These are phyloP conservation scores for Lanmaoa rubissima DNA, from an alignment of 768 basidiomycete species.

Conservation along the genomic window DNA sequence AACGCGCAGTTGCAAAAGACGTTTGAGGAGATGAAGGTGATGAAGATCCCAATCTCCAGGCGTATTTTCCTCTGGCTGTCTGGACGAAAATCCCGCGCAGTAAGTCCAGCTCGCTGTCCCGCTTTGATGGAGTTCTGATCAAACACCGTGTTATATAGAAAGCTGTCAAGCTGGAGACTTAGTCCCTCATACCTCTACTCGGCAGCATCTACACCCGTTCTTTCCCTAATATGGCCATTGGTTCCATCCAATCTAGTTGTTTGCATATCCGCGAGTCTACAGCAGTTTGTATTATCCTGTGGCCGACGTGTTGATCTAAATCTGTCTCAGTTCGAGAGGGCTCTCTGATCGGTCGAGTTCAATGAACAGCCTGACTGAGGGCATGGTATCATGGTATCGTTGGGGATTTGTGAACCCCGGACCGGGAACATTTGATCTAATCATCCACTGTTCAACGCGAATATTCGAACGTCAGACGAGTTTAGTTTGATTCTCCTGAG, in stretches of 20 bases:
- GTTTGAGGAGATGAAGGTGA: conserved; percentile 19
- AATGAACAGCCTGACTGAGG: too few species aligned
- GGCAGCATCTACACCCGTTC: background rate
- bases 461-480: too few species aligned
- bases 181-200: background rate
- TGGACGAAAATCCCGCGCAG: conserved; percentile 4
- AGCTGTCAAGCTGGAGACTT: background rate
- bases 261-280: background rate
- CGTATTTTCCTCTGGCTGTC: conserved; percentile 9
- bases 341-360: too few species aligned
- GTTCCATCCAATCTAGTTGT: background rate
- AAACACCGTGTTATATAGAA: background rate
- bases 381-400: too few species aligned
- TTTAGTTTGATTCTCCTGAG: too few species aligned
- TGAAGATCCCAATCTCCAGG: conserved; percentile 19
- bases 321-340: background rate
- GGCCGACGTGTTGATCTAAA: background rate
- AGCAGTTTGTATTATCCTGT: background rate
- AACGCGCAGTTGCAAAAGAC: conserved; percentile 13
- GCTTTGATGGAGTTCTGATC: background rate
- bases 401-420: too few species aligned
- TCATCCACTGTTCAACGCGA: too few species aligned
- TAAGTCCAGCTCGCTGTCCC: background rate
- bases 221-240: too few species aligned
- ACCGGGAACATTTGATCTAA: too few species aligned